These are phyloP conservation scores for Entoloma clypeatum DNA, from an alignment of 1,284 basidiomycete species.

Conservation along the genomic window DNA sequence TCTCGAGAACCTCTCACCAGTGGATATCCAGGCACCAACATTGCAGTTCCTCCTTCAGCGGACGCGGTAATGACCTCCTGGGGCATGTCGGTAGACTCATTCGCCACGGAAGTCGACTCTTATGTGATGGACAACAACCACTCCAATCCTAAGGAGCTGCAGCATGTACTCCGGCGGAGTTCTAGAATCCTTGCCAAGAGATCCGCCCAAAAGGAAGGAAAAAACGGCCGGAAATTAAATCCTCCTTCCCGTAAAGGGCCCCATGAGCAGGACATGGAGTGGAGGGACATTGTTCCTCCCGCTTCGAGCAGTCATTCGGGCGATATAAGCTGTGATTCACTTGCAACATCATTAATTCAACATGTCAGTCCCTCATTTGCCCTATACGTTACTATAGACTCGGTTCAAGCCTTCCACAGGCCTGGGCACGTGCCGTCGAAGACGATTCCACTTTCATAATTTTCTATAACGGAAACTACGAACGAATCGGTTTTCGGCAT, in stretches of 20 bases:
- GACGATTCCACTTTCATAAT: constrained; percentile 20
- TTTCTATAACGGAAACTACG: constrained; percentile 19
- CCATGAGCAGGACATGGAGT: not conserved
- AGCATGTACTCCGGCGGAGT: too few species aligned
- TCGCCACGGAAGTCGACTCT: too few species aligned
- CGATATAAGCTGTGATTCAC: not conserved
- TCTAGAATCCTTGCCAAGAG: too few species aligned
- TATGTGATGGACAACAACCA: too few species aligned
- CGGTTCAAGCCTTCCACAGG: constrained; percentile 7
- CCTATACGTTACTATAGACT: not conserved
- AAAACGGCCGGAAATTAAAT: too few species aligned
- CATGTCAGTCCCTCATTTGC: constrained; percentile 3
- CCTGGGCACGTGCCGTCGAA: constrained; percentile 20
- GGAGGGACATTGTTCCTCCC: not conserved
- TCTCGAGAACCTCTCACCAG: not conserved
- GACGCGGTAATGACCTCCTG: too few species aligned
- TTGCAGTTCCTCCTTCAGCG: not conserved
- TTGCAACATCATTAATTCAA: constrained; percentile 4
- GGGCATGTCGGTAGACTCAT: too few species aligned
- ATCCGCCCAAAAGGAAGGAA: too few species aligned
- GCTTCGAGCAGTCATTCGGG: not conserved
- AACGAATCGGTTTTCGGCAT: constrained; percentile 21
- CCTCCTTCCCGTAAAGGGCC: too few species aligned
- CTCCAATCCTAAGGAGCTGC: too few species aligned
- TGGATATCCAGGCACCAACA: not conserved